Evolutionary conservation across 2,329 filamentous ascomycete species (phyloP).

Genomic region (Colletotrichum sp.): DNA sequence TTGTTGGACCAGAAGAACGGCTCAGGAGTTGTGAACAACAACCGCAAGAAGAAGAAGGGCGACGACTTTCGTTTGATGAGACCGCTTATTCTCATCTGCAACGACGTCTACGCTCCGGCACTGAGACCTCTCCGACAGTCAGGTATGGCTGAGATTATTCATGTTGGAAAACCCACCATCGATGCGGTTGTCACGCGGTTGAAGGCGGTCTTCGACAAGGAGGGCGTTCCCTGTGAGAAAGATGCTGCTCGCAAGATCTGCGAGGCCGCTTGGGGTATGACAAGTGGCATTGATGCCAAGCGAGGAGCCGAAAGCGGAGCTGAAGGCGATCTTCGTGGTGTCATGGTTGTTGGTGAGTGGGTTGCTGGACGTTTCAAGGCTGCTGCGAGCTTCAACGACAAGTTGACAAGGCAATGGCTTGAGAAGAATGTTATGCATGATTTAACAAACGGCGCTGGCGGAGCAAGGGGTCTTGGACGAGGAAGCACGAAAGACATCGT

Average conservation of each 20-base stretch:
- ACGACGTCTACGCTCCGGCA: slow-evolving; percentile 93
- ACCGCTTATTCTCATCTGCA: slow-evolving; percentile 93
- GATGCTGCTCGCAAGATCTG: slow-evolving; percentile 88
- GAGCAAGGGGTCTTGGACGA: slow-evolving; percentile 72
- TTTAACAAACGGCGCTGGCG: slow-evolving; percentile 72
- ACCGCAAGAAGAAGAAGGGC: slow-evolving; percentile 71
- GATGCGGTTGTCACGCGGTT: slow-evolving; percentile 85
- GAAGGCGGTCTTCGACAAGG: slow-evolving; percentile 84
- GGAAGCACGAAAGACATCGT: slow-evolving; percentile 78
- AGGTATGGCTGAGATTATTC: slow-evolving; percentile 84
- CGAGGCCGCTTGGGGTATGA: slow-evolving; percentile 83
- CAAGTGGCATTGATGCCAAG: slow-evolving; percentile 71
- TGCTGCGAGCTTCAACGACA: slow-evolving; percentile 41
- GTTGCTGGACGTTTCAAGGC: slow-evolving; percentile 74
- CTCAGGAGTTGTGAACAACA: slow-evolving; percentile 29
- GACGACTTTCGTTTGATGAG: slow-evolving; percentile 88
- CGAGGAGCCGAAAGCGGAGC: slow-evolving; percentile 71
- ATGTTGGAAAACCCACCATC: slow-evolving; percentile 86
- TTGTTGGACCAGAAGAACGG: slow-evolving; percentile 82
- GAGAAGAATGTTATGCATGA: slow-evolving; percentile 74
- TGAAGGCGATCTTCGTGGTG: slow-evolving; percentile 77
- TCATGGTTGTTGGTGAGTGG: slow-evolving; percentile 90
- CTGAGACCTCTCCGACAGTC: slow-evolving; percentile 87
- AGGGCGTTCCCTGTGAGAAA: slow-evolving; percentile 85
- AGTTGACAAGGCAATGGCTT: slow-evolving; percentile 77